A percentile compares a stretch with the other conserved stretches of the same genome.
Conservation (phyloP, 495 filamentous ascomycete species). For the Talaromyces proteolyticus region DNA sequence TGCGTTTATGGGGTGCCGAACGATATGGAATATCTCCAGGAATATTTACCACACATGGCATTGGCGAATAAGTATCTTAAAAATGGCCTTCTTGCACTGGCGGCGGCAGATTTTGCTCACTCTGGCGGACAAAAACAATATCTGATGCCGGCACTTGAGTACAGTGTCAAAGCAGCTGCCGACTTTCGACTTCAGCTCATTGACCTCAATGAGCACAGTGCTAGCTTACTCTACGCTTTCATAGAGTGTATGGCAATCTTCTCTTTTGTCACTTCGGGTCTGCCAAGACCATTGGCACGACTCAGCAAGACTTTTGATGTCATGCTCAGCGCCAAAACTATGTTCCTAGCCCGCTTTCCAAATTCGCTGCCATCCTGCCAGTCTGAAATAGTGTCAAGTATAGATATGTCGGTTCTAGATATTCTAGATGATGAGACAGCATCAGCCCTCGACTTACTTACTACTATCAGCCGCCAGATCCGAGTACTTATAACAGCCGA, state of each 20-base stretch:
- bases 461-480: neutral
- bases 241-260: neutral
- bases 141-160: neutral
- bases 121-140: neutral
- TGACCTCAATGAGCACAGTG: neutral
- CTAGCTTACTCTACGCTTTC: neutral
- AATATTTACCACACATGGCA: neutral
- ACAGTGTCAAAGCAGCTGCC: neutral
- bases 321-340: neutral
- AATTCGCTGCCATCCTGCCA: neutral
- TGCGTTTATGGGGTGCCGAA: neutral
- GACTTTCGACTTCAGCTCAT: neutral
- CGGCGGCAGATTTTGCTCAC: neutral
- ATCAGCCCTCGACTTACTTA: neutral
- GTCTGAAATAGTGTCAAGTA: neutral
- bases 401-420: neutral
- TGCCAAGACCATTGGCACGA: neutral
- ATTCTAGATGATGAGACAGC: neutral
- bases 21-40: neutral
- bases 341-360: neutral
- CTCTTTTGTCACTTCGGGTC: neutral
- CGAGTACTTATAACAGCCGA: neutral
- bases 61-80: neutral
- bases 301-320: neutral
- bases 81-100: neutral